Percentiles rank a stretch among this genome's conserved stretches.
Evolutionary conservation across 169 alveolate species (phyloP).

Genomic region (Eimeria necatrix): DNA sequence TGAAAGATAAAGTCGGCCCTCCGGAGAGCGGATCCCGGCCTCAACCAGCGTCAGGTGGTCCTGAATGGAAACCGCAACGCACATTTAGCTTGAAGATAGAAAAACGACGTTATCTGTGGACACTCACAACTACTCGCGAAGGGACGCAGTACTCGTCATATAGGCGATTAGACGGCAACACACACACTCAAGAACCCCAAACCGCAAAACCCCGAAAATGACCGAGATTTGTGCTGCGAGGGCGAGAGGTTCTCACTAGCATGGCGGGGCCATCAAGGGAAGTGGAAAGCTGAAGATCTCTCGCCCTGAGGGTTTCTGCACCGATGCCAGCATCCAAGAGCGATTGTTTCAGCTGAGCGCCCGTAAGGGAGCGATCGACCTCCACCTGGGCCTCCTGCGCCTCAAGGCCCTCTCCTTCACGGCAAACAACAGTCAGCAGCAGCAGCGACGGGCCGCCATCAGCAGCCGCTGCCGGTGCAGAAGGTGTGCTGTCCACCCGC

Average conservation of each 20-base stretch:
- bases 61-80: neutral
- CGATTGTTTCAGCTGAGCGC: conserved; percentile 76
- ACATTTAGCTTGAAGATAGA: neutral
- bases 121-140: too few species aligned
- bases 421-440: conserved; percentile 77
- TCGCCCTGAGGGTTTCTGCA: conserved; percentile 48
- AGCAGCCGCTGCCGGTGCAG: conserved; percentile 14
- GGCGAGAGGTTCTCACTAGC: neutral
- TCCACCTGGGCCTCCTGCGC: conserved; percentile 79
- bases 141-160: too few species aligned
- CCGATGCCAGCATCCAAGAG: conserved; percentile 81
- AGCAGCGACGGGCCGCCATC: conserved; percentile 5
- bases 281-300: conserved; percentile 56
- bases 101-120: too few species aligned
- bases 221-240: too few species aligned
- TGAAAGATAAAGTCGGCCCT: conserved; percentile 36
- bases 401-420: conserved; percentile 79
- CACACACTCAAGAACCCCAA: too few species aligned
- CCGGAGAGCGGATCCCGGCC: conserved; percentile 62
- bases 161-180: too few species aligned
- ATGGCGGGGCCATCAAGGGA: conserved; percentile 16
- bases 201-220: too few species aligned
- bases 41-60: conserved; percentile 55
- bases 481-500: conserved; percentile 59
- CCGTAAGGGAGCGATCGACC: conserved; percentile 68